Percentiles rank a stretch among this genome's conserved stretches.
Evolutionary conservation across 73 alveolate species (phyloP).

Genomic region (Paramecium primaurelia): DNA sequence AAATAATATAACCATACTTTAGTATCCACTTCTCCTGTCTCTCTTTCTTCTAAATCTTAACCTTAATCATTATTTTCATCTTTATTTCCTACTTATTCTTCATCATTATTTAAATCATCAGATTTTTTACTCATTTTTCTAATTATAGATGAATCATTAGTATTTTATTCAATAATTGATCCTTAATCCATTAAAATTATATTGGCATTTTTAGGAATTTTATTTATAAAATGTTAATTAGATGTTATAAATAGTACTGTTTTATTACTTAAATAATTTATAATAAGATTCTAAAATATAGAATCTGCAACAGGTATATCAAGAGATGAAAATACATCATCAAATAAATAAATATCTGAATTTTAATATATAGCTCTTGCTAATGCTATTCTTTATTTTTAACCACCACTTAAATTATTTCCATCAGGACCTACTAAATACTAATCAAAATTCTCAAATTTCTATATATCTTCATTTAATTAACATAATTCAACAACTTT

Average conservation of each 20-base stretch:
- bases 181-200: background rate
- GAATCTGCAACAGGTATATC: background rate
- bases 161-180: background rate
- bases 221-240: background rate
- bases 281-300: background rate
- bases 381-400: constrained; percentile 72
- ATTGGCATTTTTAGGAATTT: background rate
- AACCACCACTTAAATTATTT: constrained; percentile 78
- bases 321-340: constrained; percentile 56
- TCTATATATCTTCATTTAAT: constrained; percentile 65
- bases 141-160: background rate
- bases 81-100: background rate
- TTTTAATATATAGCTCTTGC: constrained; percentile 75
- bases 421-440: constrained; percentile 81
- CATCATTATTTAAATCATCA: background rate
- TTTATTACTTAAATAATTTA: background rate
- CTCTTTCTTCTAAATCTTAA: background rate
- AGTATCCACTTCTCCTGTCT: background rate
- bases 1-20: background rate
- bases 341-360: constrained; percentile 59
- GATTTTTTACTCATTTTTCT: background rate
- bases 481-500: constrained; percentile 63
- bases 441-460: constrained; percentile 66
- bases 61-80: background rate
- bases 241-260: constrained; percentile 19